phyloP scores from a whole-genome alignment of 257 asterid species.

The Cinchona pubescens region DNA sequence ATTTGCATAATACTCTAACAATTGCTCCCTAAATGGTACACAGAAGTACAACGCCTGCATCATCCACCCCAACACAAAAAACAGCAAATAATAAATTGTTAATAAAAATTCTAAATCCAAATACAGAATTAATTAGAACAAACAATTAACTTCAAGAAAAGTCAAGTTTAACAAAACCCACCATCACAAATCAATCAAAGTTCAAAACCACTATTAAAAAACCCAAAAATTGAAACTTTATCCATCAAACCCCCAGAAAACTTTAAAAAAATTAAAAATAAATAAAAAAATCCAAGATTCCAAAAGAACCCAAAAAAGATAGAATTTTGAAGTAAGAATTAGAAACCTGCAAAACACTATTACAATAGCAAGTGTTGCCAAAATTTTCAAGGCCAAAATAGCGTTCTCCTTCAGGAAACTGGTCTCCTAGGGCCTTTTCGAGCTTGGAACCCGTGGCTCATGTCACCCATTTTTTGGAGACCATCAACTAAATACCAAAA shows the following conservation, averaged over 20 bases:
- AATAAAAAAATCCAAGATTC: too few relatives aligned
- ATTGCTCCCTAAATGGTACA: constrained; percentile 81
- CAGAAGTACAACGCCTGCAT: constrained; percentile 83
- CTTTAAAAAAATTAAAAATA: too few relatives aligned
- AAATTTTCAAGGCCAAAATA: constrained; percentile 45
- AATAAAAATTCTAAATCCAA: background rate
- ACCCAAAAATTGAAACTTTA: too few relatives aligned
- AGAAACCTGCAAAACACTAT: constrained; percentile 39
- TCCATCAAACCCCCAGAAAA: too few relatives aligned
- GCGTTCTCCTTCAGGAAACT: constrained; percentile 44
- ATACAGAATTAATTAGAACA: background rate
- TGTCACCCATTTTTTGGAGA: constrained; percentile 41
- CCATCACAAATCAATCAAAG: constrained; percentile 3
- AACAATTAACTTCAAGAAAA: background rate
- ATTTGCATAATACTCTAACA: constrained; percentile 68
- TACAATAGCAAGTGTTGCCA: constrained; percentile 46
- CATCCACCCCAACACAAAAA: background rate
- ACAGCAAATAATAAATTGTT: background rate
- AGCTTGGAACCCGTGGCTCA: constrained; percentile 43
- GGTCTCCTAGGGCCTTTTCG: constrained; percentile 44
- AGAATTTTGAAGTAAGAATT: too few relatives aligned
- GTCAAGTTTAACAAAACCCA: background rate
- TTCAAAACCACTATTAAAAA: background rate
- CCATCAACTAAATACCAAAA: constrained; percentile 61
- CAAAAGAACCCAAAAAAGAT: too few relatives aligned